A percentile compares a stretch with the other conserved stretches of the same genome.
These are phyloP conservation scores for Malassezia sympodialis DNA, from an alignment of 1,284 basidiomycete species.

Conservation along the genomic window DNA sequence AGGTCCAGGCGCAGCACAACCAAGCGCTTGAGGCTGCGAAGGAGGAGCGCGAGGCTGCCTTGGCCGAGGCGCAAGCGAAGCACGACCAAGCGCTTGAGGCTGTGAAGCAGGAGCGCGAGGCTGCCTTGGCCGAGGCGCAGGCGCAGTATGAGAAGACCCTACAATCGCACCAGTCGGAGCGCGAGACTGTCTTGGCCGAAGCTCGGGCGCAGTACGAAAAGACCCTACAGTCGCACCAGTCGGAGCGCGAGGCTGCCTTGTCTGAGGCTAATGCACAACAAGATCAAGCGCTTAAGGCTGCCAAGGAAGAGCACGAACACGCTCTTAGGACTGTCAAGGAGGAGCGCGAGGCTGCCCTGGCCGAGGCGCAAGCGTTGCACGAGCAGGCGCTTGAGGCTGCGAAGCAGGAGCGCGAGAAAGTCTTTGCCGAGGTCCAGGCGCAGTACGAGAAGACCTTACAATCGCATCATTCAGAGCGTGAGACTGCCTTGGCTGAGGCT, in stretches of 20 bases:
- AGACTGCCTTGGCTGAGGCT: neutral
- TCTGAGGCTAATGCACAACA: neutral
- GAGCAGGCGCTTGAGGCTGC: neutral
- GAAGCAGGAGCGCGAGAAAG: neutral
- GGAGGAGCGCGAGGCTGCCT: neutral
- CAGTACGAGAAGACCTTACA: too few relatives aligned
- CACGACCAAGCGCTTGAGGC: constrained; percentile 4
- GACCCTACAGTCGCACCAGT: neutral
- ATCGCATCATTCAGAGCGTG: neutral
- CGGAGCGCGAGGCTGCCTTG: neutral
- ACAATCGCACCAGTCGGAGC: neutral
- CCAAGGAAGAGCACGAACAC: neutral
- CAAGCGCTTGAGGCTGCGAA: neutral
- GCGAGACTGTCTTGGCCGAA: neutral
- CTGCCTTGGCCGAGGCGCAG: neutral
- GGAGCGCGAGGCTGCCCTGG: neutral
- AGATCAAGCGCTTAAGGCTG: neutral
- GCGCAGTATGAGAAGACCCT: neutral
- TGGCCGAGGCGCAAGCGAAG: neutral
- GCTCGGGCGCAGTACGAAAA: too few relatives aligned
- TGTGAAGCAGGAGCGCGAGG: neutral
- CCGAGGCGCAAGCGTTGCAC: neutral
- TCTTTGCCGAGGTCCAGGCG: neutral
- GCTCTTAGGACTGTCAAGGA: neutral
- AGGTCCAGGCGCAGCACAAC: neutral